A percentile compares a stretch with the other conserved stretches of the same genome.
phyloP scores from a whole-genome alignment of 805 yeast genomes.

The Tetrapisispora arboricola region DNA sequence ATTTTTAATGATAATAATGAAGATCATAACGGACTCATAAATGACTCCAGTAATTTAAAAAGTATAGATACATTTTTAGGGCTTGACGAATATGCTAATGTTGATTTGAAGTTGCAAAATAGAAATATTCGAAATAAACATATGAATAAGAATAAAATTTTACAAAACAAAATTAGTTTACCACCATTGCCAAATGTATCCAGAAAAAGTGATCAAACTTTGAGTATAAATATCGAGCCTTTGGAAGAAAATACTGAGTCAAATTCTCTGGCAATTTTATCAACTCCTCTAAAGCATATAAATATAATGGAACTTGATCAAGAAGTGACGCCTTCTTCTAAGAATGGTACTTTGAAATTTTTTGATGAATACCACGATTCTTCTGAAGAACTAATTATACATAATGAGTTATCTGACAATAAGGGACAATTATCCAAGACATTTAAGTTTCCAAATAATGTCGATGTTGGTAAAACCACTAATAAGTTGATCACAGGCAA shows the following conservation, averaged over 20 bases:
- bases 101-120: slow-evolving; percentile 23
- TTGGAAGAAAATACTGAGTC: background rate
- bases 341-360: slow-evolving; percentile 17
- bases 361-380: slow-evolving; percentile 14
- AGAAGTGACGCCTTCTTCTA: slow-evolving; percentile 8
- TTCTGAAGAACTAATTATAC: background rate
- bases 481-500: background rate
- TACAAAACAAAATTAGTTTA: background rate
- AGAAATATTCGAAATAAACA: slow-evolving; percentile 14
- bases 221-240: too few relatives aligned
- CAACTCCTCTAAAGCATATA: slow-evolving; percentile 23
- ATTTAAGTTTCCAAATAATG: slow-evolving; percentile 15
- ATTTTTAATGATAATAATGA: slow-evolving; percentile 1
- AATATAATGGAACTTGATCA: slow-evolving; percentile 20
- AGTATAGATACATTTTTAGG: slow-evolving; percentile 21
- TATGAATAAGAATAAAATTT: background rate
- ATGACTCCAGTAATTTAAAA: too few relatives aligned
- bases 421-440: slow-evolving; percentile 1
- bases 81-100: slow-evolving; percentile 26
- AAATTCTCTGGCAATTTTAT: slow-evolving; percentile 16
- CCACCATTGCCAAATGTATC: background rate
- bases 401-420: background rate
- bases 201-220: too few relatives aligned
- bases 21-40: slow-evolving; percentile 2
- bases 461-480: background rate